Evolutionary conservation across 176 grass and related monocot genomes (phyloP), one percentile per base, ranked within the genome.

Genomic region (Pontederia crassipes): DNA sequence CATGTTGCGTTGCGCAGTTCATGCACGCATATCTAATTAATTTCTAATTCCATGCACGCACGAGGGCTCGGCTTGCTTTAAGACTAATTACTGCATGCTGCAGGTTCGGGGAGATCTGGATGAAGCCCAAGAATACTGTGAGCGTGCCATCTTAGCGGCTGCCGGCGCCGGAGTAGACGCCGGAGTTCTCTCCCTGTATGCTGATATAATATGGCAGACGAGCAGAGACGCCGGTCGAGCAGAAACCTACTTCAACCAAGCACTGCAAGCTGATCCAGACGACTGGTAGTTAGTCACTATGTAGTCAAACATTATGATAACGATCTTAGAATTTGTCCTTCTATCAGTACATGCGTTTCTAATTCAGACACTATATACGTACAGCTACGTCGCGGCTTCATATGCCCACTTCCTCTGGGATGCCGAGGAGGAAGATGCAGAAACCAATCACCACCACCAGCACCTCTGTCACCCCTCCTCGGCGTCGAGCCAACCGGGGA

Each of bases 381-480:
- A 40, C 78, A 86, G 78, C 70, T 78, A 81, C 15, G 60, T 86
- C 16, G 55, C 82, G 71, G 79, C 61, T 18, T 86, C 83, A 2
- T 86, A 86, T 50, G 83, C 75, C 32, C 70, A 67, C 0, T 86
- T 86, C 71, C 51, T 86, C 56, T 86, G 83, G 83, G 79, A 78
- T 26, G 74, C 79, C 40, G 83, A 82, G 71, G 83, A 86, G 6
- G 78, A 78, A 9, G 78, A 78, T 0, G 69, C 69, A 2, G 58
- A 8, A 3, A 40, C 32, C 32, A 40, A 7, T 7, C 32, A 40
- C 32, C 32, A 40, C 32, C 32, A 40, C 32, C 32, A 40, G 32
- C 32, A 40, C 6, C 32, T 7, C 32, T 40, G 6, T 3, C 32
- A 40, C 6, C 32, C 32, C 32, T 40, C 32, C 32, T 40, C 32